A percentile compares a stretch with the other conserved stretches of the same genome.
phyloP scores from a whole-genome alignment of 2,329 filamentous ascomycete species.

The Leptodontidium sp. region DNA sequence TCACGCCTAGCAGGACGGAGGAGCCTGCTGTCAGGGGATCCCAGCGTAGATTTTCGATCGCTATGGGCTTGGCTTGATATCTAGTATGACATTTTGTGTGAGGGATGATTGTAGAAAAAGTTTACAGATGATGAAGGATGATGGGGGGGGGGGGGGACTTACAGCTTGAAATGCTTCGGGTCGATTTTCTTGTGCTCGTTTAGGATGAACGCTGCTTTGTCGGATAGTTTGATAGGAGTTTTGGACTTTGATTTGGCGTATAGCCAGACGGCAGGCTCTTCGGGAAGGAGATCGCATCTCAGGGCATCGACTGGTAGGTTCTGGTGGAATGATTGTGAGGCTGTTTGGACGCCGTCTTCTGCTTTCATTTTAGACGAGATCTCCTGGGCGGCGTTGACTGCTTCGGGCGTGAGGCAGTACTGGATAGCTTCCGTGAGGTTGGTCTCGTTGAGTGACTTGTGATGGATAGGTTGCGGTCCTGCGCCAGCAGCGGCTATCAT shows the following conservation, averaged over 20 bases:
- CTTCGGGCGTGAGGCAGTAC: constrained; percentile 65
- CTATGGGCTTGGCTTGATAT: constrained; percentile 26
- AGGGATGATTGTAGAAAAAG: no score
- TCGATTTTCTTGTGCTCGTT: constrained; percentile 31
- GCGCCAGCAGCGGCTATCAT: constrained; percentile 76
- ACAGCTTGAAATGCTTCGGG: constrained; percentile 24
- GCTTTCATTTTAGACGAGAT: constrained; percentile 67
- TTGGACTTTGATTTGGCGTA: constrained; percentile 27
- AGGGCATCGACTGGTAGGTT: constrained; percentile 69
- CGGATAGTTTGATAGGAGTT: constrained; percentile 45
- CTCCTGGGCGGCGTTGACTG: constrained; percentile 56
- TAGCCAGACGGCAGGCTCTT: constrained; percentile 48
- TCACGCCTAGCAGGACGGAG: no score
- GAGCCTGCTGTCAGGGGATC: no score
- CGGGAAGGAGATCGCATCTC: constrained; percentile 73
- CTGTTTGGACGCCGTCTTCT: constrained; percentile 67
- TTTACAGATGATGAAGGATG: no score
- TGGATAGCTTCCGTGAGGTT: constrained; percentile 69
- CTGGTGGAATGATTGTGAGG: constrained; percentile 71
- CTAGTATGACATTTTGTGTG: background rate
- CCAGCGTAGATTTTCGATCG: constrained; percentile 39
- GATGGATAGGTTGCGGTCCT: constrained; percentile 72
- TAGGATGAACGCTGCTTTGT: constrained; percentile 31
- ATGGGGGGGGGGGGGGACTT: background rate
- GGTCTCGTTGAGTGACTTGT: constrained; percentile 70